phyloP scores from a whole-genome alignment of 495 filamentous ascomycete genomes.

The Aspergillus affinis region DNA sequence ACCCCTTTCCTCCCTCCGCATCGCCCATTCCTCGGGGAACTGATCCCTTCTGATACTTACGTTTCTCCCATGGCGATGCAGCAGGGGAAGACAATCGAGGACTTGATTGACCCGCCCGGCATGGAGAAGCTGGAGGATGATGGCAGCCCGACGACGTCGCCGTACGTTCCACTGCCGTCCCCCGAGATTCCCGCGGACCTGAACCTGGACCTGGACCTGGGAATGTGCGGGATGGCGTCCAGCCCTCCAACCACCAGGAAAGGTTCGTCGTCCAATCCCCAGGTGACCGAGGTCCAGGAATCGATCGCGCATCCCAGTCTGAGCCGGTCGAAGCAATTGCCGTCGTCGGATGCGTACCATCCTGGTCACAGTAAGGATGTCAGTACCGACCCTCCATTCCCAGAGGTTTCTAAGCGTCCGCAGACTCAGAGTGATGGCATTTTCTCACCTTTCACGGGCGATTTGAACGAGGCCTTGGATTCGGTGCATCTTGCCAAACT shows the following conservation, averaged over 20 bases:
- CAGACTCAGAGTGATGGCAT: neutral
- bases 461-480: neutral
- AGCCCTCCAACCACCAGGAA: neutral
- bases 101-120: neutral
- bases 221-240: neutral
- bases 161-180: too few relatives aligned
- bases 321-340: too few relatives aligned
- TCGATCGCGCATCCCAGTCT: neutral
- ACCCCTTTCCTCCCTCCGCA: neutral
- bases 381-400: neutral
- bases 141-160: too few relatives aligned
- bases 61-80: neutral
- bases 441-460: too few relatives aligned
- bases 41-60: neutral
- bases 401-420: conserved; percentile 1
- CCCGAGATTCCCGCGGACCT: too few relatives aligned
- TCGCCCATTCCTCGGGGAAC: neutral
- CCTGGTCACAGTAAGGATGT: neutral
- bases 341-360: too few relatives aligned
- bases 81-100: neutral
- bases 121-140: neutral
- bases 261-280: neutral
- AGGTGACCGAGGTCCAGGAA: neutral
- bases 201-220: neutral
- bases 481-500: conserved; percentile 7